phyloP scores from a whole-genome alignment of 2,329 filamentous ascomycete genomes.

The Bipolaris gigantea region DNA sequence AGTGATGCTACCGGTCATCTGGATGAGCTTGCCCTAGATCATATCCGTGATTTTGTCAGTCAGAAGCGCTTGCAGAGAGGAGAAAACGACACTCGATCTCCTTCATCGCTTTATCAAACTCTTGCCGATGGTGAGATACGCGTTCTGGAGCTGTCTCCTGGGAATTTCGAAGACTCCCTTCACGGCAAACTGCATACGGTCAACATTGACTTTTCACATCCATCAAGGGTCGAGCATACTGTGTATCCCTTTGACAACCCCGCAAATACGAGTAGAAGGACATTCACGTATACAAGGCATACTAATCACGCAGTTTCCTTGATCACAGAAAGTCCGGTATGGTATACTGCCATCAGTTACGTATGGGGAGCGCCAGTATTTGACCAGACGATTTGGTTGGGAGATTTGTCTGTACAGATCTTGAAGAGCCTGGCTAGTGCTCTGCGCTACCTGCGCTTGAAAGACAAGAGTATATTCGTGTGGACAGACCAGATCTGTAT shows the following conservation, averaged over 20 bases:
- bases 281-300: conserved; percentile 5
- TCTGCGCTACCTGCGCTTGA: conserved; percentile 18
- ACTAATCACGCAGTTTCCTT: conserved; percentile 29
- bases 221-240: conserved; percentile 2
- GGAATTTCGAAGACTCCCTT: conserved; percentile 6
- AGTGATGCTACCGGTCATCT: conserved; percentile 1
- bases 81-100: background rate
- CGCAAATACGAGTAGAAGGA: background rate
- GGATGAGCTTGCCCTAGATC: conserved; percentile 11
- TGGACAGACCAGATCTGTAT: conserved; percentile 29
- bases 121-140: conserved; percentile 23
- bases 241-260: background rate
- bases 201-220: conserved; percentile 26
- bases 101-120: conserved; percentile 7
- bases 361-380: conserved; percentile 26
- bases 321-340: conserved; percentile 10
- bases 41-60: conserved; percentile 10
- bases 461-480: conserved; percentile 21
- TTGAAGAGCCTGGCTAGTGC: conserved; percentile 22
- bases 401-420: conserved; percentile 15
- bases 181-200: conserved; percentile 20
- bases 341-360: conserved; percentile 32
- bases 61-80: background rate
- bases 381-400: conserved; percentile 15
- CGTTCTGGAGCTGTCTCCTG: conserved; percentile 24